Base-by-base conservation (phyloP, 768 basidiomycete species). In the Lentinula lateritia region DNA sequence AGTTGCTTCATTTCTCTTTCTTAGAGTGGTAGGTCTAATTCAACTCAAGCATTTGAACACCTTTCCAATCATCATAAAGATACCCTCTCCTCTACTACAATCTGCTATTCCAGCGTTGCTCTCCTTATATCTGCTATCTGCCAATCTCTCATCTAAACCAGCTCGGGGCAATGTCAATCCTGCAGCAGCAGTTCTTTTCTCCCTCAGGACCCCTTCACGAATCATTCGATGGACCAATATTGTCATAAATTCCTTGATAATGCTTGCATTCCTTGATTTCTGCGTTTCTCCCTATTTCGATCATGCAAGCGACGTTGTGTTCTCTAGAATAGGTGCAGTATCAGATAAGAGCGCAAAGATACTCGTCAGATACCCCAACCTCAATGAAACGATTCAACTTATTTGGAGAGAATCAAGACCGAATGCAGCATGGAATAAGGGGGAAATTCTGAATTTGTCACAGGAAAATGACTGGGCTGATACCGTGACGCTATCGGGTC, bases 281-380 rank as follows among this genome's bases (percentile, higher is more conserved):
- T 72, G 80, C 52, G 64, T 75, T 20, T 75, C 81, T 1, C 89
- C 90, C 3, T 77, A 82, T 65, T 68, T 85, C 60, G 83, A 85
- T 67, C 66, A 81, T 50, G 83, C 85, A 15, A 42, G 72, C 8
- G 78, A 81, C 66, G 80, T 90, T 62, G 72, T 76, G 12, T 93
- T 88, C 70, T 83, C 84, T 2, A 82, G 90, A 54, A 75, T 90
- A 60, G 90, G 90, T 15, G 88, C 88, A 2, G 80, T 92, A 60
- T 82, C 85, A 64, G 83, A 85, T 3, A 82, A 85, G 66, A 74
- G 76, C 48, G 86, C 75, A 62, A 91, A 89, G 70, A 76, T 92
- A 46, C 73, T 80, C 39, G 80, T 86, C 28, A 84, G 90, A 42
- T 81, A 84, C 67, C 88, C 89, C 1, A 66, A 70, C 8, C 54